phyloP scores from a whole-genome alignment of 2,329 filamentous ascomycete genomes.

The Fusarium sp. region DNA sequence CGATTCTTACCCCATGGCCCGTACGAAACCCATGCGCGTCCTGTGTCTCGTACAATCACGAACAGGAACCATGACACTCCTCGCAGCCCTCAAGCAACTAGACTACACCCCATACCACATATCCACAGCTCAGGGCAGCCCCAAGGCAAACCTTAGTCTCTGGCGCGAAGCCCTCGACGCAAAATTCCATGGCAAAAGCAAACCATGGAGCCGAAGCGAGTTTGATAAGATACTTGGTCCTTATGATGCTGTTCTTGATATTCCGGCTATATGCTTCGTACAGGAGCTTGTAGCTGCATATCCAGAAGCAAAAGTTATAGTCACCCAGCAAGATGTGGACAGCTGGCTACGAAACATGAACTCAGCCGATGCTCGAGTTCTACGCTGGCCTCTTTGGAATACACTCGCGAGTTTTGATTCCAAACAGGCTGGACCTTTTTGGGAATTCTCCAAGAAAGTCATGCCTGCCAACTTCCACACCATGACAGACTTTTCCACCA shows the following conservation, averaged over 20 bases:
- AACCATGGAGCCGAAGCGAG: constrained; percentile 27
- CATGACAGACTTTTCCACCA: constrained; percentile 20
- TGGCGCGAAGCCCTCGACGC: constrained; percentile 39
- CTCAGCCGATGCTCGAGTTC: constrained; percentile 11
- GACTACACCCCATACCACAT: constrained; percentile 35
- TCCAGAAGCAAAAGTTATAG: constrained; percentile 32
- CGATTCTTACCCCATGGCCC: constrained; percentile 25
- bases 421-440: constrained; percentile 17
- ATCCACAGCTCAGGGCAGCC: constrained; percentile 8
- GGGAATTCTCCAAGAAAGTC: constrained; percentile 27
- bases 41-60: constrained; percentile 34
- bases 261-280: constrained; percentile 31
- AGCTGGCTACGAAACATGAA: constrained; percentile 35
- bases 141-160: constrained; percentile 20
- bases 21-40: constrained; percentile 30
- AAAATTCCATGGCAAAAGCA: constrained; percentile 29
- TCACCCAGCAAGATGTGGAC: constrained; percentile 19
- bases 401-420: constrained; percentile 25
- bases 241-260: constrained; percentile 23
- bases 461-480: constrained; percentile 21
- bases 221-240: constrained; percentile 33
- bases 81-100: constrained; percentile 18
- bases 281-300: constrained; percentile 35
- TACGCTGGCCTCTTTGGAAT: constrained; percentile 36
- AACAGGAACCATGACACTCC: constrained; percentile 16